Conservation (phyloP, 306 rosid species). For the Cucurbita pepo region DNA sequence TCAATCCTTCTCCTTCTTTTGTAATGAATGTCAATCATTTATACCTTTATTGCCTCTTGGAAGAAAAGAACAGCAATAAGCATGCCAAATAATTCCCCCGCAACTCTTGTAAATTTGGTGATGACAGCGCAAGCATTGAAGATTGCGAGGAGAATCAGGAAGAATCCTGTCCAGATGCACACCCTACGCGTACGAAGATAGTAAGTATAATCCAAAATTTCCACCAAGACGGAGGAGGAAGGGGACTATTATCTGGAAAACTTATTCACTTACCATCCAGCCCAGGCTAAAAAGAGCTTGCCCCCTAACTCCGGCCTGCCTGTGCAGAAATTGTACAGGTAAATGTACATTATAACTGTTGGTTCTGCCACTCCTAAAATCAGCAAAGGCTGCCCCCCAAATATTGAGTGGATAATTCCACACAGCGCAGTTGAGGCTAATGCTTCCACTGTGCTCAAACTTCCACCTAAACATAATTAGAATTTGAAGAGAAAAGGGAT, state of each 20-base stretch:
- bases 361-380: slow-evolving; percentile 93
- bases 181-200: slow-evolving; percentile 33
- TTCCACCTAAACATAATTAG: slow-evolving; percentile 39
- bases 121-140: slow-evolving; percentile 59
- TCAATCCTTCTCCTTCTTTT: not conserved
- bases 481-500: not conserved
- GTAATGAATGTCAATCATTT: not conserved
- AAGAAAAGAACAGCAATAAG: slow-evolving; percentile 67
- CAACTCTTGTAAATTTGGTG: slow-evolving; percentile 70
- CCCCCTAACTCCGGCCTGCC: slow-evolving; percentile 39
- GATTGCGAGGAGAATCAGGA: slow-evolving; percentile 56
- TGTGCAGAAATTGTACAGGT: slow-evolving; percentile 59
- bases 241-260: not conserved
- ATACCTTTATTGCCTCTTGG: slow-evolving; percentile 79
- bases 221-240: not conserved
- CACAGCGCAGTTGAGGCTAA: slow-evolving; percentile 80
- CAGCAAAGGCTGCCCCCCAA: slow-evolving; percentile 82
- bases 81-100: slow-evolving; percentile 88
- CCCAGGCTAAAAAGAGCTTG: slow-evolving; percentile 66
- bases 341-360: slow-evolving; percentile 76
- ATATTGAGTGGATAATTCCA: slow-evolving; percentile 72
- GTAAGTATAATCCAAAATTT: not conserved
- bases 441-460: slow-evolving; percentile 77
- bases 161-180: slow-evolving; percentile 65
- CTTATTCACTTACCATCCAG: slow-evolving; percentile 46